A percentile compares a stretch with the other conserved stretches of the same genome.
Conservation (phyloP, 2,329 filamentous ascomycete species). For the Colletotrichum costaricense region DNA sequence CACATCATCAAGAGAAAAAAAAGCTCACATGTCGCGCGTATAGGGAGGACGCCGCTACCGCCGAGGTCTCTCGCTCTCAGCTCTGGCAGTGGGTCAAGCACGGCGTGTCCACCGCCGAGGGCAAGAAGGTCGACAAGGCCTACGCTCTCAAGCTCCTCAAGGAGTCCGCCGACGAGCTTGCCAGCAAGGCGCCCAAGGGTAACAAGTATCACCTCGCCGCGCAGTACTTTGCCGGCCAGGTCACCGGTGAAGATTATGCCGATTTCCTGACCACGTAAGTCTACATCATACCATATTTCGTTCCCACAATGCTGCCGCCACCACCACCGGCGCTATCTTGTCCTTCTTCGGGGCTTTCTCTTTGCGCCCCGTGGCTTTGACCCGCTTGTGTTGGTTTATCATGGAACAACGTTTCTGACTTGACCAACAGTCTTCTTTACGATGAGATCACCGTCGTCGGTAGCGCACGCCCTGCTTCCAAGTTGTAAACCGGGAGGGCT, state of each 20-base stretch:
- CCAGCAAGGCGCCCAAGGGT: constrained; percentile 80
- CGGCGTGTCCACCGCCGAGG: constrained; percentile 81
- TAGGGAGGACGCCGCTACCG: constrained; percentile 93
- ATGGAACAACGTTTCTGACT: not conserved
- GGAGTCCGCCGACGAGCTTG: constrained; percentile 84
- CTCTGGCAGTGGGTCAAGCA: constrained; percentile 95
- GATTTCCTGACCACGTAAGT: constrained; percentile 91
- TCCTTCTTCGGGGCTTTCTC: constrained; percentile 1
- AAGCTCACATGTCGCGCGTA: not conserved
- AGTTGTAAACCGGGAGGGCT: constrained; percentile 59
- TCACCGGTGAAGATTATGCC: constrained; percentile 97
- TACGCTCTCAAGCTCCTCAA: constrained; percentile 89
- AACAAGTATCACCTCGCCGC: constrained; percentile 93
- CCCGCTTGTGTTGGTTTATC: constrained; percentile 1
- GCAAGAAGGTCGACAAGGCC: constrained; percentile 92
- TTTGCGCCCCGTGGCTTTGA: constrained; percentile 19
- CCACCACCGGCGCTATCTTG: not conserved
- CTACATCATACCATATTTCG: not conserved
- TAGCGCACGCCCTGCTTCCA: constrained; percentile 68
- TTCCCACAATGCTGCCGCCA: not conserved
- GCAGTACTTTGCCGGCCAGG: constrained; percentile 91
- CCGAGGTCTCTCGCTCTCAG: constrained; percentile 93
- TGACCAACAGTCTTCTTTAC: constrained; percentile 75
- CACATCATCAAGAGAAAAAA: constrained; percentile 25
- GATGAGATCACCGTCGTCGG: constrained; percentile 87